Evolutionary conservation across 805 yeast genomes (phyloP).

Genomic region (Candida verbasci): DNA sequence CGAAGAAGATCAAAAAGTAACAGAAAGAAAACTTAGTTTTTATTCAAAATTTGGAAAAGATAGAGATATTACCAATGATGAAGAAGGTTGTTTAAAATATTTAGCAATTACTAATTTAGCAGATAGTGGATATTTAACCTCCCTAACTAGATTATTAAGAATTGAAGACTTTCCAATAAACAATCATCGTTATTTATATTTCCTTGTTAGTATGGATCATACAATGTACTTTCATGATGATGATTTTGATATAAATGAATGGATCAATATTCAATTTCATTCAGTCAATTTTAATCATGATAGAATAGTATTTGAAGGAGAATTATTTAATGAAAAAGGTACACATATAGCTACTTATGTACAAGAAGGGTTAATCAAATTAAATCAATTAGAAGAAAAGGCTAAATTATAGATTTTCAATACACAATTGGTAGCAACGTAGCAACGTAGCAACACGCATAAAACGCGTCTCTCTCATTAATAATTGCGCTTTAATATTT

Average conservation of each 20-base stretch:
- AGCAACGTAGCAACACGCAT: too few relatives aligned
- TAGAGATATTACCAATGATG: constrained; percentile 7
- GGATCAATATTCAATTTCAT: constrained; percentile 47
- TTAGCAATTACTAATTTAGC: constrained; percentile 56
- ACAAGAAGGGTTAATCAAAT: constrained; percentile 54
- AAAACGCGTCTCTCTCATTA: neutral
- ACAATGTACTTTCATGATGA: constrained; percentile 33
- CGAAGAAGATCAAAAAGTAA: neutral
- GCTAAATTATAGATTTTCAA: neutral
- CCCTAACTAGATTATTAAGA: constrained; percentile 48
- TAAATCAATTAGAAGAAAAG: neutral
- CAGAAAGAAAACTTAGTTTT: constrained; percentile 21
- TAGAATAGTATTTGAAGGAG: constrained; percentile 55
- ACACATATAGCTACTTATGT: constrained; percentile 53
- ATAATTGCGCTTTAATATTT: neutral
- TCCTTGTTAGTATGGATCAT: constrained; percentile 34
- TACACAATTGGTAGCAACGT: too few relatives aligned
- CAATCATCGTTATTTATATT: constrained; percentile 17
- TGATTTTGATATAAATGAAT: constrained; percentile 44
- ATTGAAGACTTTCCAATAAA: constrained; percentile 16
- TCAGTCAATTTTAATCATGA: constrained; percentile 47
- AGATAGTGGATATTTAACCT: constrained; percentile 51
- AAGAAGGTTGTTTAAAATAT: constrained; percentile 28
- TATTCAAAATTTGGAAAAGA: constrained; percentile 23
- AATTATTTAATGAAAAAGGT: constrained; percentile 46